Conservation (phyloP, 306 rosid genomes). For the Quercus agrifolia region DNA sequence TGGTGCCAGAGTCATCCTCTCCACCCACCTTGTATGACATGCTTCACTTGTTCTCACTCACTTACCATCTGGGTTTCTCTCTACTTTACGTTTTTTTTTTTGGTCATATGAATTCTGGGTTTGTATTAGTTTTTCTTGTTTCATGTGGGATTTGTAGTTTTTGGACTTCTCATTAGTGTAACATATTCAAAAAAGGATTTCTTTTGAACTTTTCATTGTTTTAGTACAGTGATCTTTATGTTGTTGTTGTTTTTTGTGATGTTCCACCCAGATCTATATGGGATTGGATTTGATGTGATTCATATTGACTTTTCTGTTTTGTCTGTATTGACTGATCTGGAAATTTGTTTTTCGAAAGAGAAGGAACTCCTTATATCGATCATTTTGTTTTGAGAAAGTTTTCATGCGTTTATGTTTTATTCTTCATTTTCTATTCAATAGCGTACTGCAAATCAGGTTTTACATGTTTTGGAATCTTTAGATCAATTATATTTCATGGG, state of each 20-base stretch:
- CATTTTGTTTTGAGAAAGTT: neutral
- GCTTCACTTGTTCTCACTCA: neutral
- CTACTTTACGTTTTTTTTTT: too few species aligned
- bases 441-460: too few species aligned
- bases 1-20: conserved; percentile 81
- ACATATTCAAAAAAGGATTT: too few species aligned
- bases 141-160: neutral
- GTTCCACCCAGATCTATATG: neutral
- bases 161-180: too few species aligned
- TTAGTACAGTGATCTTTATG: neutral
- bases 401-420: too few species aligned
- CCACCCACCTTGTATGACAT: conserved; percentile 60
- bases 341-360: neutral
- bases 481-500: too few species aligned
- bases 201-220: neutral
- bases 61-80: neutral
- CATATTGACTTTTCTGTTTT: neutral
- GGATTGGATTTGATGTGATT: neutral
- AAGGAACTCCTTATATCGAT: neutral
- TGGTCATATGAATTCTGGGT: neutral
- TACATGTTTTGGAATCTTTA: too few species aligned
- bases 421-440: too few species aligned
- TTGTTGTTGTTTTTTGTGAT: neutral
- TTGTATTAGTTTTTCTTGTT: neutral
- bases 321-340: neutral